phyloP scores from a whole-genome alignment of 169 alveolate species.

The Pseudocohnilembus persalinus region DNA sequence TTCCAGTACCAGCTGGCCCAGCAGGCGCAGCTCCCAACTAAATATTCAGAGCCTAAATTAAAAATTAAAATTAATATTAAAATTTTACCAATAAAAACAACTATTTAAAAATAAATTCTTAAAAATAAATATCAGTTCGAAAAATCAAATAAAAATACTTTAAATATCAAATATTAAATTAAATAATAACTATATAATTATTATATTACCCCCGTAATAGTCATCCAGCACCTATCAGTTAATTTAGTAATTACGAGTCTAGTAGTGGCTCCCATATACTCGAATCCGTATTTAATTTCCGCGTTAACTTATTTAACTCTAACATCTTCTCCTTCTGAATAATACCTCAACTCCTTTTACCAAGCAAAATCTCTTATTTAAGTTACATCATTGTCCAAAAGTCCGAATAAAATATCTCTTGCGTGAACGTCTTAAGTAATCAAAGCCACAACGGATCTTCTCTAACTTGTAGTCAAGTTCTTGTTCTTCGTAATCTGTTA shows the following conservation, averaged over 20 bases:
- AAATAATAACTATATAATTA: too few relatives aligned
- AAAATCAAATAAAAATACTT: too few relatives aligned
- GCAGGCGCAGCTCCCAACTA: slow-evolving; percentile 81
- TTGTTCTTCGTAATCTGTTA: slow-evolving; percentile 63
- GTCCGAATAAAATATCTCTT: slow-evolving; percentile 77
- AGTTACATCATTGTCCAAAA: slow-evolving; percentile 57
- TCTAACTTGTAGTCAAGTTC: slow-evolving; percentile 38
- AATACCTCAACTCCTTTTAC: slow-evolving; percentile 77
- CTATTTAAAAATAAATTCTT: too few relatives aligned
- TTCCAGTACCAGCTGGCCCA: slow-evolving; percentile 86
- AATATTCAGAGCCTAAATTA: slow-evolving; percentile 70
- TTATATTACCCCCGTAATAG: slow-evolving; percentile 78
- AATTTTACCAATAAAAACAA: too few relatives aligned
- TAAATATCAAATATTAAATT: too few relatives aligned
- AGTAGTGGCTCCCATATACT: slow-evolving; percentile 82
- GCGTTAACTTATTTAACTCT: slow-evolving; percentile 71
- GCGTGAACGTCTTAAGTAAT: slow-evolving; percentile 84
- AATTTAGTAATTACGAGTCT: slow-evolving; percentile 80
- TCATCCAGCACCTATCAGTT: slow-evolving; percentile 81
- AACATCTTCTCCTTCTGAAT: slow-evolving; percentile 60
- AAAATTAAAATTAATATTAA: too few relatives aligned
- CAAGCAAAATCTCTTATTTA: slow-evolving; percentile 73
- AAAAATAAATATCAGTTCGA: too few relatives aligned
- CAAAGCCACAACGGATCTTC: slow-evolving; percentile 68
- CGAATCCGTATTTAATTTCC: slow-evolving; percentile 73